These are phyloP conservation scores for Geotrichum phurueaensis DNA, from an alignment of 1,139 yeast species.

Conservation along the genomic window DNA sequence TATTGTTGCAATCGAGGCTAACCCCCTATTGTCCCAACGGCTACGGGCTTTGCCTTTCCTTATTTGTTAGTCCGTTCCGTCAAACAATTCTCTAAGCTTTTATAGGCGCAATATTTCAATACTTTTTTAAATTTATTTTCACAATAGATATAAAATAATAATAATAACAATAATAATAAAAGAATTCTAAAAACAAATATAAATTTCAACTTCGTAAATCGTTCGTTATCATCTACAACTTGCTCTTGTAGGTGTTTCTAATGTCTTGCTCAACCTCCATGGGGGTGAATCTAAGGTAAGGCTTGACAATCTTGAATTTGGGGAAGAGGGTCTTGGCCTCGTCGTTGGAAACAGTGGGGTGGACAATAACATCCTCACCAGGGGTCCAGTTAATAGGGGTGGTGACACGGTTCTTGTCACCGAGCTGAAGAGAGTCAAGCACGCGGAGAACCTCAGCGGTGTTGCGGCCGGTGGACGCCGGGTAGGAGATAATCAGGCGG, in stretches of 20 bases:
- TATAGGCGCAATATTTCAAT: no score
- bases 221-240: not conserved
- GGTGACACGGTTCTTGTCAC: constrained; percentile 65
- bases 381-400: constrained; percentile 86
- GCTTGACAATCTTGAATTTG: constrained; percentile 68
- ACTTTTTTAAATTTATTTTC: not conserved
- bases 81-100: no score
- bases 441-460: constrained; percentile 82
- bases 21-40: no score
- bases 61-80: no score
- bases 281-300: constrained; percentile 62
- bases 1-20: no score
- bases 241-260: constrained; percentile 4
- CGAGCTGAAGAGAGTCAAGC: constrained; percentile 70
- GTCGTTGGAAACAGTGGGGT: constrained; percentile 63
- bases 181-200: not conserved
- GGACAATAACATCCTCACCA: constrained; percentile 81
- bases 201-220: not conserved
- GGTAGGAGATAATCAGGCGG: constrained; percentile 69
- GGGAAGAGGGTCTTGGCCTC: constrained; percentile 72
- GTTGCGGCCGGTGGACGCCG: constrained; percentile 83
- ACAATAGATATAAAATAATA: not conserved
- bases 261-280: constrained; percentile 21
- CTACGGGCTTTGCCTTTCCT: no score
- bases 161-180: not conserved